Percentiles rank a stretch among this genome's conserved stretches.
phyloP scores from a whole-genome alignment of 192 early-diverging fungal species.

The Backusella mclennaniae region DNA sequence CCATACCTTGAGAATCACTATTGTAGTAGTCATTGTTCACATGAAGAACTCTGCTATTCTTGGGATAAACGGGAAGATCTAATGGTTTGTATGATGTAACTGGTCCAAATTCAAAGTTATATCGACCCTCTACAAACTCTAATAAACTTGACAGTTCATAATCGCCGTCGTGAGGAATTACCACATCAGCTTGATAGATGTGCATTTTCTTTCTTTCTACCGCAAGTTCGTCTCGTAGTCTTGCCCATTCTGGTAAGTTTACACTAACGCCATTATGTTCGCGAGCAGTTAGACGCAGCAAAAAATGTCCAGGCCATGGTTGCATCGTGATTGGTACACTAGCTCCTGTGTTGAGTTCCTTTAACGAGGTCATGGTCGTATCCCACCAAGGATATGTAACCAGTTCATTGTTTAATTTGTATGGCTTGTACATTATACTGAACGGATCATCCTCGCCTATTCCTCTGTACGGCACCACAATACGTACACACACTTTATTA shows the following conservation, averaged over 20 bases:
- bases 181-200: conserved; percentile 49
- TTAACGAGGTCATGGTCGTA: conserved; percentile 8
- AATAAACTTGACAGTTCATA: conserved; percentile 34
- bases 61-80: conserved; percentile 22
- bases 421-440: background rate
- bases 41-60: background rate
- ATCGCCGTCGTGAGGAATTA: conserved; percentile 37
- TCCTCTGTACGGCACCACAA: conserved; percentile 38
- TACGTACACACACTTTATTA: conserved; percentile 39
- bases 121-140: conserved; percentile 44
- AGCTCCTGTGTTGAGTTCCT: conserved; percentile 8
- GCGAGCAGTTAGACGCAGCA: background rate
- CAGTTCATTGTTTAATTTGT: background rate
- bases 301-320: conserved; percentile 22
- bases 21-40: background rate
- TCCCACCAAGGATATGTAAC: conserved; percentile 27
- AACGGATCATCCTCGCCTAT: background rate
- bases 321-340: conserved; percentile 14
- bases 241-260: conserved; percentile 15
- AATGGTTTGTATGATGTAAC: conserved; percentile 36
- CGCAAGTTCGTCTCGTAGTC: background rate
- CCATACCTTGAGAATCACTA: background rate
- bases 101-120: conserved; percentile 46
- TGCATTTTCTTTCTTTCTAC: conserved; percentile 35
- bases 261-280: background rate